These are phyloP conservation scores for Echria macrotheca DNA, from an alignment of 495 filamentous ascomycete species.

Conservation along the genomic window DNA sequence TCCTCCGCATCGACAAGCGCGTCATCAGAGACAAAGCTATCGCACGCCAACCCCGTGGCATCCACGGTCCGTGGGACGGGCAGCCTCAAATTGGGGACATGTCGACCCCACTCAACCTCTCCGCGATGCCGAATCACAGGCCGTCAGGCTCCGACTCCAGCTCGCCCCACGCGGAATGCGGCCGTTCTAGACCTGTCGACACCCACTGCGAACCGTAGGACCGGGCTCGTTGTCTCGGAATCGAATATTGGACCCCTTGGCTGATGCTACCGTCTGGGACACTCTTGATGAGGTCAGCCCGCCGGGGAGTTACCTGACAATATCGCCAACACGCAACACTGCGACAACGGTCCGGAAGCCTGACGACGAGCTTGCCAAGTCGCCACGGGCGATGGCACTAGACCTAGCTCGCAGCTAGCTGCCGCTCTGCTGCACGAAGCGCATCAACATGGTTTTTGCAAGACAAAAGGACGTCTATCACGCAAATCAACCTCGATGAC, in stretches of 20 bases:
- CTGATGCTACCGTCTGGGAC: neutral
- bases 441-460: neutral
- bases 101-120: neutral
- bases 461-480: neutral
- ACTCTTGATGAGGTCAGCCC: neutral
- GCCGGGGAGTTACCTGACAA: neutral
- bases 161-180: too few species aligned
- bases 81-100: neutral
- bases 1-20: neutral
- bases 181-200: too few species aligned
- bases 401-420: neutral
- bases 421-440: neutral
- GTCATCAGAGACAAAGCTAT: constrained; percentile 2
- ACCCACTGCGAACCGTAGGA: too few species aligned
- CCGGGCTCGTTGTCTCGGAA: constrained; percentile 2
- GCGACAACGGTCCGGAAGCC: neutral
- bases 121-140: neutral
- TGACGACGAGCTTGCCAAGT: neutral
- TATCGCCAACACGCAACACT: neutral
- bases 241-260: neutral
- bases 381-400: neutral
- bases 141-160: too few species aligned
- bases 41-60: neutral
- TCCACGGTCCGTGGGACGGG: neutral
- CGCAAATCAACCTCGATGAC: neutral